phyloP scores from a whole-genome alignment of 2,329 filamentous ascomycete genomes.

The Beauveria rudraprayagi region DNA sequence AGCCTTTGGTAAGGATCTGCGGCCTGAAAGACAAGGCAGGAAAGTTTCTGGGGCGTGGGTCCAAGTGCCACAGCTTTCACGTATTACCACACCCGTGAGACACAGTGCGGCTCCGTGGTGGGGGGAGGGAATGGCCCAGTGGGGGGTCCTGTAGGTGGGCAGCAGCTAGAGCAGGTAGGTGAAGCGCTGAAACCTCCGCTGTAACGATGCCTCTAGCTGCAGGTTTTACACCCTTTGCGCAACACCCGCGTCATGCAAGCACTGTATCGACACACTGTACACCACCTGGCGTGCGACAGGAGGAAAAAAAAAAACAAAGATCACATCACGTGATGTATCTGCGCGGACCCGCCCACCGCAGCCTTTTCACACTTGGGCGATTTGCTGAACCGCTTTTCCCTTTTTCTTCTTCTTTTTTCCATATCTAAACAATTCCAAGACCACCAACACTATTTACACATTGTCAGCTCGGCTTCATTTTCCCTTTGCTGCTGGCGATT shows the following conservation, averaged over 20 bases:
- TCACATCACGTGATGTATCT: slow-evolving; percentile 1
- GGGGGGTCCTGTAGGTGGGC: neutral
- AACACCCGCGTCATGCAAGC: neutral
- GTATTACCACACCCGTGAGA: slow-evolving; percentile 2
- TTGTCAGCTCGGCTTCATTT: slow-evolving; percentile 24
- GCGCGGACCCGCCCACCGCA: neutral
- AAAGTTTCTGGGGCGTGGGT: neutral
- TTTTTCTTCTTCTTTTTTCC: slow-evolving; percentile 20
- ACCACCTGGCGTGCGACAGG: neutral
- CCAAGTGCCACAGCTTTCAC: slow-evolving; percentile 3
- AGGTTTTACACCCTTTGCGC: neutral
- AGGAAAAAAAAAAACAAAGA: neutral
- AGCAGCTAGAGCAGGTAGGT: neutral
- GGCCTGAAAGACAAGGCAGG: slow-evolving; percentile 14
- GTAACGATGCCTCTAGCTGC: neutral
- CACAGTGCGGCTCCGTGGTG: neutral
- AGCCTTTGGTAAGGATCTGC: neutral
- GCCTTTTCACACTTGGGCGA: slow-evolving; percentile 16
- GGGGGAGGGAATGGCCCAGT: neutral
- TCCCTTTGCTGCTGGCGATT: slow-evolving; percentile 38
- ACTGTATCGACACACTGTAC: neutral
- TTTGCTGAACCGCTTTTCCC: slow-evolving; percentile 15
- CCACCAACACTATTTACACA: slow-evolving; percentile 36
- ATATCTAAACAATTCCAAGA: slow-evolving; percentile 27
- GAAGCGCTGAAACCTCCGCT: neutral